Percentiles rank a stretch among this genome's conserved stretches.
These are phyloP conservation scores for Rubus parviflorus DNA, from an alignment of 306 rosid species.

Conservation along the genomic window DNA sequence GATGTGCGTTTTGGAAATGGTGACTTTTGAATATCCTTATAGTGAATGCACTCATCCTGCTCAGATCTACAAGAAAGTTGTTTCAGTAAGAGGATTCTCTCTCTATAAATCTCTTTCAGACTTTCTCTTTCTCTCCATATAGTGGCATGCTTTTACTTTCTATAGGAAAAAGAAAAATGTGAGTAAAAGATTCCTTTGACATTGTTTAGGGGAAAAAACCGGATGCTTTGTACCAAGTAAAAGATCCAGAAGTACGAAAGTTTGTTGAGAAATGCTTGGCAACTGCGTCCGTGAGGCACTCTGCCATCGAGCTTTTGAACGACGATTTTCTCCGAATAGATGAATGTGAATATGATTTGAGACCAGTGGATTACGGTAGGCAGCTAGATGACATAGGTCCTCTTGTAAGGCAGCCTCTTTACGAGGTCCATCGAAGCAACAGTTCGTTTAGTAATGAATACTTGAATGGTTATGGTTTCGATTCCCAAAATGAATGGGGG, in stretches of 20 bases:
- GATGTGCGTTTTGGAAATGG: conserved; percentile 95
- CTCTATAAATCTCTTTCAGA: conserved; percentile 3
- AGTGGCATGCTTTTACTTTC: conserved; percentile 20
- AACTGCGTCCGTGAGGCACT: conserved; percentile 68
- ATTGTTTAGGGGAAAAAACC: conserved; percentile 79
- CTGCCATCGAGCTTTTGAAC: conserved; percentile 85
- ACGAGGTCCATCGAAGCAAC: conserved; percentile 39
- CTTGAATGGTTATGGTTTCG: conserved; percentile 48
- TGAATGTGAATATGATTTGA: conserved; percentile 54
- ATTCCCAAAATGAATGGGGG: conserved; percentile 51
- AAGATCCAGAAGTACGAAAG: conserved; percentile 73
- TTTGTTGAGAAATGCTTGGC: conserved; percentile 93
- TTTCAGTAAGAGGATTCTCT: conserved; percentile 69
- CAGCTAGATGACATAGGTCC: conserved; percentile 43
- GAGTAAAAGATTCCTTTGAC: conserved; percentile 26
- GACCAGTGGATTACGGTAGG: conserved; percentile 31
- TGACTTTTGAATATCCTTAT: conserved; percentile 92
- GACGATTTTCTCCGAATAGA: conserved; percentile 77
- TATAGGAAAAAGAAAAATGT: not conserved
- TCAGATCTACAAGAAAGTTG: conserved; percentile 94
- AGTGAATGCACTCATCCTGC: conserved; percentile 96
- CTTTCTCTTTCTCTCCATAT: conserved; percentile 15
- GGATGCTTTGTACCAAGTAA: conserved; percentile 79
- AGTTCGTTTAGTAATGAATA: conserved; percentile 47
- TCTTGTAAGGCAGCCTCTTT: conserved; percentile 46